phyloP scores from a whole-genome alignment of 1,284 basidiomycete species.

The Papiliotrema laurentii region DNA sequence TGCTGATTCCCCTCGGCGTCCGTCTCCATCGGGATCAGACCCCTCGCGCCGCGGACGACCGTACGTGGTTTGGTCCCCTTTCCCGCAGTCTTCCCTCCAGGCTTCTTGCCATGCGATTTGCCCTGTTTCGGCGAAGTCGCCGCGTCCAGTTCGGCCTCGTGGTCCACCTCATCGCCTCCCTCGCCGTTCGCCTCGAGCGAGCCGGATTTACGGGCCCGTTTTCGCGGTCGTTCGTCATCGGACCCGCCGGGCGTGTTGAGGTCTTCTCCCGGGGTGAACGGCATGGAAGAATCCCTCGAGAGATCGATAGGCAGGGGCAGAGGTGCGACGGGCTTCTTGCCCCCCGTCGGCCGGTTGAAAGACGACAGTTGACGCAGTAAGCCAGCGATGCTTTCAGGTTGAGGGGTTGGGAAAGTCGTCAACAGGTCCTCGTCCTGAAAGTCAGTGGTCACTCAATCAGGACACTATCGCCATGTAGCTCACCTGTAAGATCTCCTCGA shows the following conservation, averaged over 20 bases:
- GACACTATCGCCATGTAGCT: slow-evolving; percentile 14
- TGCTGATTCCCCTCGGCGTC: slow-evolving; percentile 31
- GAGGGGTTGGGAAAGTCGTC: slow-evolving; percentile 69
- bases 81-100: slow-evolving; percentile 18
- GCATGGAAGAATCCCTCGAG: slow-evolving; percentile 12
- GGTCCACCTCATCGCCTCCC: slow-evolving; percentile 10
- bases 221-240: slow-evolving; percentile 28
- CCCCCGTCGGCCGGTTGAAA: slow-evolving; percentile 35
- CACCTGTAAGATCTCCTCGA: slow-evolving; percentile 83
- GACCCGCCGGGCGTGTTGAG: background rate
- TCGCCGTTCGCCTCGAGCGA: slow-evolving; percentile 9
- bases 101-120: slow-evolving; percentile 14
- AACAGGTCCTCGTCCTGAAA: slow-evolving; percentile 67
- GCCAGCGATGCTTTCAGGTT: slow-evolving; percentile 58
- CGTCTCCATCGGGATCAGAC: slow-evolving; percentile 32
- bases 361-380: slow-evolving; percentile 66
- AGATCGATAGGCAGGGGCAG: slow-evolving; percentile 28
- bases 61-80: slow-evolving; percentile 36
- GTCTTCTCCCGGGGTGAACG: slow-evolving; percentile 7
- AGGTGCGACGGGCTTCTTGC: slow-evolving; percentile 32
- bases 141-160: background rate
- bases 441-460: background rate
- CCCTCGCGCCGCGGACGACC: slow-evolving; percentile 31
- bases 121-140: background rate
- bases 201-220: slow-evolving; percentile 6